A percentile compares a stretch with the other conserved stretches of the same genome.
Evolutionary conservation across 768 basidiomycete genomes (phyloP).

Genomic region (Suillus brevipes): DNA sequence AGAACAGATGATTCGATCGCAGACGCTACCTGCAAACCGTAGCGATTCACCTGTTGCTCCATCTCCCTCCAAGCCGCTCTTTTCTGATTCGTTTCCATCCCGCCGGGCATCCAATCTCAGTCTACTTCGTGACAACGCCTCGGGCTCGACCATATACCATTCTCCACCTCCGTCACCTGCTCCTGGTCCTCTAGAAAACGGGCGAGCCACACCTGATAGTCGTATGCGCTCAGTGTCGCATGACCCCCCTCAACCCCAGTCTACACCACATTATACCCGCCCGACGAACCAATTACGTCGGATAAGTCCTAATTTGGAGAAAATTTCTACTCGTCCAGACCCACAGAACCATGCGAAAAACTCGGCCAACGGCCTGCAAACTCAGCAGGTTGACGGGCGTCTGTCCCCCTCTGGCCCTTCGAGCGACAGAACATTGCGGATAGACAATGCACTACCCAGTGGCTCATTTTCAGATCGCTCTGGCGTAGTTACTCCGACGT

Average conservation of each 20-base stretch:
- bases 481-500: slow-evolving; percentile 40
- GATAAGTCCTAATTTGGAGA: slow-evolving; percentile 36
- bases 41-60: slow-evolving; percentile 24
- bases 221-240: slow-evolving; percentile 41
- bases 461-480: slow-evolving; percentile 25
- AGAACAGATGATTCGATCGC: slow-evolving; percentile 32
- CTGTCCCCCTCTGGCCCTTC: slow-evolving; percentile 13
- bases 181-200: slow-evolving; percentile 23
- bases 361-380: slow-evolving; percentile 2
- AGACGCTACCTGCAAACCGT: slow-evolving; percentile 24
- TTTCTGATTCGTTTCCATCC: slow-evolving; percentile 17
- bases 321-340: slow-evolving; percentile 33
- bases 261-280: slow-evolving; percentile 6
- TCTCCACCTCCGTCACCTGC: slow-evolving; percentile 42
- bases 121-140: slow-evolving; percentile 27
- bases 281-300: slow-evolving; percentile 21
- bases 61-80: slow-evolving; percentile 19
- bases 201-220: slow-evolving; percentile 40
- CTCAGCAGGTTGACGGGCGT: slow-evolving; percentile 13
- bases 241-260: slow-evolving; percentile 17
- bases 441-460: slow-evolving; percentile 21
- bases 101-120: slow-evolving; percentile 26
- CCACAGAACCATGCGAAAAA: slow-evolving; percentile 23
- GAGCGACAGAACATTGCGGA: slow-evolving; percentile 13
- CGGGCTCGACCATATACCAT: slow-evolving; percentile 31